Percentiles rank a stretch among this genome's conserved stretches.
phyloP scores from a whole-genome alignment of 163 green algal genomes.

The Coccomyxa subellipsoidea region DNA sequence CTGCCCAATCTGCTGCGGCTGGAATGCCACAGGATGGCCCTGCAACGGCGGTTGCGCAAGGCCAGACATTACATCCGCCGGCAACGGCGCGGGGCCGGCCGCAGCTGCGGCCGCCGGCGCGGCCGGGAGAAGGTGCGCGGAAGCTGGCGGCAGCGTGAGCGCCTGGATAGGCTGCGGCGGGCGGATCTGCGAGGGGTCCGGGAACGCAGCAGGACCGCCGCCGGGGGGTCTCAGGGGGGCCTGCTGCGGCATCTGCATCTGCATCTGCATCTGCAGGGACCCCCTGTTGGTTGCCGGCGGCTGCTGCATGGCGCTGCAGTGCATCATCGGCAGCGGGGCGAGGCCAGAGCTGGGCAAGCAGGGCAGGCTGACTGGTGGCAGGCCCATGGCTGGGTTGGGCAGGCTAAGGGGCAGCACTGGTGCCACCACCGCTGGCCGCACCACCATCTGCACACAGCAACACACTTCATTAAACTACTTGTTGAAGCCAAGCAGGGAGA shows the following conservation, averaged over 20 bases:
- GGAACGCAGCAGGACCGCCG: background rate
- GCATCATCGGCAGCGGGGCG: background rate
- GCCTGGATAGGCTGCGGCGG: background rate
- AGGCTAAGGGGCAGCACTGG: background rate
- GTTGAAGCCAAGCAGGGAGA: background rate
- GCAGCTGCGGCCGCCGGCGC: too few relatives aligned
- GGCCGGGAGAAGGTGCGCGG: background rate
- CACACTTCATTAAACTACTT: background rate
- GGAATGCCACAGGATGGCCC: background rate
- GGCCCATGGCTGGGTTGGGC: background rate
- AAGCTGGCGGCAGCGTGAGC: background rate
- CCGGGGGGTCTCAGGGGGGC: background rate
- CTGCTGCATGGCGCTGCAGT: background rate
- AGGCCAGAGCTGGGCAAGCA: background rate
- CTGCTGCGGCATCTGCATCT: background rate
- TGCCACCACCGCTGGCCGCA: background rate
- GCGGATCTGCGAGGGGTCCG: background rate
- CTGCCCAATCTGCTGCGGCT: background rate
- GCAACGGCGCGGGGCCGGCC: too few relatives aligned
- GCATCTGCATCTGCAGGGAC: background rate
- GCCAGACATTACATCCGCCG: background rate
- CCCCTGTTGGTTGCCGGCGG: background rate
- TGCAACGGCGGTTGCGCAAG: background rate
- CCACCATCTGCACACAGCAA: background rate
- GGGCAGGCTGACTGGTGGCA: slow-evolving; percentile 1